Evolutionary conservation across 2,329 filamentous ascomycete species (phyloP).

Genomic region (Lecanosticta acicola): DNA sequence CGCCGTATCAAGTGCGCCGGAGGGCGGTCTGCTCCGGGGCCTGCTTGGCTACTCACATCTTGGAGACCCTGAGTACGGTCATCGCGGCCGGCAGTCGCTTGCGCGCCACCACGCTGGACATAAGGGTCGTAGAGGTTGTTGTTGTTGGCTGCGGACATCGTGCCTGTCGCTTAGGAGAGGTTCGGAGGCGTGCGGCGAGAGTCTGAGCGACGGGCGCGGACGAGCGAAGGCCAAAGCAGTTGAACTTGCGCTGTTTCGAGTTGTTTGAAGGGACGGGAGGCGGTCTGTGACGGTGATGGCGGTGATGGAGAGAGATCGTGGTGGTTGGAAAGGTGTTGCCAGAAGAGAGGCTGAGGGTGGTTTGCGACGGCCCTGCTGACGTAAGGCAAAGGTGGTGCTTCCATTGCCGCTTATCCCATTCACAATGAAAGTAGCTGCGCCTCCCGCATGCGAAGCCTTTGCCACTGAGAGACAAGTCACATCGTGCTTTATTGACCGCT

Average conservation of each 20-base stretch:
- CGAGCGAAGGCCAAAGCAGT: not conserved
- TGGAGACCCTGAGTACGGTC: constrained; percentile 22
- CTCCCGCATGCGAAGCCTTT: too few species aligned
- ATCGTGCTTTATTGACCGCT: too few species aligned
- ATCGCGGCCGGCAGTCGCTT: constrained; percentile 1
- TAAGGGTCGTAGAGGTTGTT: constrained; percentile 25
- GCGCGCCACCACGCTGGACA: constrained; percentile 23
- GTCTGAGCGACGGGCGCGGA: not conserved
- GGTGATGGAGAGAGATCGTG: constrained; percentile 4
- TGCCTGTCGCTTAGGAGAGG: constrained; percentile 9
- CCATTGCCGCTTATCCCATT: not conserved
- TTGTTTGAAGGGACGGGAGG: not conserved
- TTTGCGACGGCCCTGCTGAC: not conserved
- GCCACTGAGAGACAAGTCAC: too few species aligned
- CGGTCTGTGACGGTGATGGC: not conserved
- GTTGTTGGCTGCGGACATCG: constrained; percentile 19
- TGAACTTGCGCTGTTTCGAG: not conserved
- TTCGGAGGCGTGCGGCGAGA: constrained; percentile 9
- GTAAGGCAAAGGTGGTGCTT: not conserved
- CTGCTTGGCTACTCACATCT: constrained; percentile 12
- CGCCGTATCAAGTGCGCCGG: constrained; percentile 7
- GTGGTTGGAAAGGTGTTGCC: not conserved
- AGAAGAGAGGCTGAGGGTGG: not conserved
- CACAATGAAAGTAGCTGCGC: not conserved
- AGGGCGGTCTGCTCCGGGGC: not conserved